phyloP scores from a whole-genome alignment of 805 yeast genomes.

The Ogataea corticis region DNA sequence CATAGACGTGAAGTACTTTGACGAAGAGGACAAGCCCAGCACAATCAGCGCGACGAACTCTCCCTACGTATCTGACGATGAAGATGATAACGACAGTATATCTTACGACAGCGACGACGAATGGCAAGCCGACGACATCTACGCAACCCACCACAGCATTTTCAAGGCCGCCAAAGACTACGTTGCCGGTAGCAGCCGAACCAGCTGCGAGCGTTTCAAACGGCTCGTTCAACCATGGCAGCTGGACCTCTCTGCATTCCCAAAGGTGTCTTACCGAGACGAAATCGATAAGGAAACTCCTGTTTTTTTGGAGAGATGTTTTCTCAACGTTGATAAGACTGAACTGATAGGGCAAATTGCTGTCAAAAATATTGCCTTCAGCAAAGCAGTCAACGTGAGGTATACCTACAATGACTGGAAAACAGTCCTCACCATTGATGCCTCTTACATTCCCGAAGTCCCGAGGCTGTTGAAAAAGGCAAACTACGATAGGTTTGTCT shows the following conservation, averaged over 20 bases:
- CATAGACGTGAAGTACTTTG: conserved; percentile 71
- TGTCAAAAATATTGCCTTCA: conserved; percentile 70
- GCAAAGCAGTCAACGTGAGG: conserved; percentile 66
- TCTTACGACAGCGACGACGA: conserved; percentile 26
- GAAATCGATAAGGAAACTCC: conserved; percentile 41
- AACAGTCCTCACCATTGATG: conserved; percentile 68
- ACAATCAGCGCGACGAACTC: conserved; percentile 71
- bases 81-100: conserved; percentile 31
- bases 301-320: conserved; percentile 67
- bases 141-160: conserved; percentile 14
- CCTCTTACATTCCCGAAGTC: conserved; percentile 57
- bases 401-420: conserved; percentile 82
- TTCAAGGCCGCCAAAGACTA: conserved; percentile 22
- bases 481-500: conserved; percentile 69
- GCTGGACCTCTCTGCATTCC: conserved; percentile 43
- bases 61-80: conserved; percentile 44
- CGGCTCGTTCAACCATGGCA: conserved; percentile 42
- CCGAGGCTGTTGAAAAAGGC: conserved; percentile 49
- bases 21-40: conserved; percentile 70
- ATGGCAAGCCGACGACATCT: conserved; percentile 8
- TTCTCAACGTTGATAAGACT: conserved; percentile 57
- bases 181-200: conserved; percentile 13
- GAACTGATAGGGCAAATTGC: conserved; percentile 72
- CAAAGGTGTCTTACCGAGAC: conserved; percentile 45
- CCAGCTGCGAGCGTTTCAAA: conserved; percentile 23